phyloP scores from a whole-genome alignment of 345 rosid genomes.

The Acer campestre region DNA sequence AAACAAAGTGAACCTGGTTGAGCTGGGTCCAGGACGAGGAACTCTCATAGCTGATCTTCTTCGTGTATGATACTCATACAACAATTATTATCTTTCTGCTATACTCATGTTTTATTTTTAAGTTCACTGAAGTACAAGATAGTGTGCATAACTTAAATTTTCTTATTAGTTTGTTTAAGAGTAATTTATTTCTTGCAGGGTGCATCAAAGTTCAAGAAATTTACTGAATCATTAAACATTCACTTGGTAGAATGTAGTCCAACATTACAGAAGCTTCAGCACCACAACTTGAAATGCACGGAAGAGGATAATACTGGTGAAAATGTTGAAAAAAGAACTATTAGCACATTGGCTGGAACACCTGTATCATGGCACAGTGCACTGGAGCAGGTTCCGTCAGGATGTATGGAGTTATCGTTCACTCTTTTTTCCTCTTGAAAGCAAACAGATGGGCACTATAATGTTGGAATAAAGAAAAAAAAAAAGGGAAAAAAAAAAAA shows the following conservation, averaged over 20 bases:
- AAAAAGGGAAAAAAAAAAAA: too few species aligned
- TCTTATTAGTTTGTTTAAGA: background rate
- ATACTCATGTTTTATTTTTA: conserved; percentile 10
- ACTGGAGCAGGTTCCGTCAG: conserved; percentile 81
- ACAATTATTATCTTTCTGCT: conserved; percentile 14
- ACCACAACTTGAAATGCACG: conserved; percentile 59
- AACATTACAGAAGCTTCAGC: conserved; percentile 70
- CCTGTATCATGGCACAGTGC: conserved; percentile 84
- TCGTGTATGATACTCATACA: conserved; percentile 56
- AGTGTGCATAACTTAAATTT: background rate
- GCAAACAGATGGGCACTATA: background rate
- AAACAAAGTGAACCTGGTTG: conserved; percentile 72
- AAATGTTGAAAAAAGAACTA: conserved; percentile 39
- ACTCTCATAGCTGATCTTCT: conserved; percentile 95
- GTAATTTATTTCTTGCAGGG: conserved; percentile 51
- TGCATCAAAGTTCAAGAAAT: conserved; percentile 65
- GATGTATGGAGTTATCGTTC: conserved; percentile 56
- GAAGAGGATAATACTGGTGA: conserved; percentile 39
- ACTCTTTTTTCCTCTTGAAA: conserved; percentile 20
- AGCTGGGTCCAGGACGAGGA: conserved; percentile 95
- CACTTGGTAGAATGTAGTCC: conserved; percentile 96
- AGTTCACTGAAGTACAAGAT: conserved; percentile 5
- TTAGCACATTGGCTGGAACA: conserved; percentile 58
- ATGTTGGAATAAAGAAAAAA: background rate
- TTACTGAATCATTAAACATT: conserved; percentile 76